Evolutionary conservation across 805 yeast genomes (phyloP), one percentile per base, ranked within the genome.

Genomic region (Kockiozyma suomiensis): DNA sequence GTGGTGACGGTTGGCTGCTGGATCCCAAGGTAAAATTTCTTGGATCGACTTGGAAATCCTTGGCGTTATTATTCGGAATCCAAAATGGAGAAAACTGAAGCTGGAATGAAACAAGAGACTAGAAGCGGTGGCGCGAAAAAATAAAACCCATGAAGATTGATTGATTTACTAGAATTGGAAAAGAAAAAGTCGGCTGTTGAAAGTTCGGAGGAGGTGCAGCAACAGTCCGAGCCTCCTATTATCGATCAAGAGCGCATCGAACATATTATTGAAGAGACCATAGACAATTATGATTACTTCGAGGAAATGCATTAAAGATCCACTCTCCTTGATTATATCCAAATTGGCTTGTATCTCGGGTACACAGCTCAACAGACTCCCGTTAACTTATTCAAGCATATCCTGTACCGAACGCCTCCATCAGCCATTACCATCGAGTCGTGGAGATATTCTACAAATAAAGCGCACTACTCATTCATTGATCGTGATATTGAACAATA

Each of bases 401-500:
- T n/a, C 7, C 10, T 33, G 7, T 3, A 32, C 33, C 12, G 26
- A 8, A 26, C 40, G 4, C 41, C 41, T 13, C 41, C 41, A 6
- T 32, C 26, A 5, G 21, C 25, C 15, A 17, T 49, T 21, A 30
- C 21, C 23, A 35, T 49, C 33, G 52, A 49, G n/a, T 49, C 42
- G 5, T 35, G 52, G 52, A 37, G 37, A 13, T 49, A 49, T 25
- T 49, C 52, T 13, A 49, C 52, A 19, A 35, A 35, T 33, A 25
- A 19, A 2, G 7, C 26, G 4, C 23, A 35, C 19, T n/a, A 21
- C 12, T 10, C 19, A 13, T n/a, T 21, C 43, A 33, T 32, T 13
- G 21, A 1, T 8, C 32, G 5, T 15, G 7, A 10, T 17, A 37
- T 23, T 6, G 12, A 35, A 4, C 25, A 19, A 6, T 35, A 23